phyloP scores from a whole-genome alignment of 1,284 basidiomycete genomes.

The Moniliophthora roreri region DNA sequence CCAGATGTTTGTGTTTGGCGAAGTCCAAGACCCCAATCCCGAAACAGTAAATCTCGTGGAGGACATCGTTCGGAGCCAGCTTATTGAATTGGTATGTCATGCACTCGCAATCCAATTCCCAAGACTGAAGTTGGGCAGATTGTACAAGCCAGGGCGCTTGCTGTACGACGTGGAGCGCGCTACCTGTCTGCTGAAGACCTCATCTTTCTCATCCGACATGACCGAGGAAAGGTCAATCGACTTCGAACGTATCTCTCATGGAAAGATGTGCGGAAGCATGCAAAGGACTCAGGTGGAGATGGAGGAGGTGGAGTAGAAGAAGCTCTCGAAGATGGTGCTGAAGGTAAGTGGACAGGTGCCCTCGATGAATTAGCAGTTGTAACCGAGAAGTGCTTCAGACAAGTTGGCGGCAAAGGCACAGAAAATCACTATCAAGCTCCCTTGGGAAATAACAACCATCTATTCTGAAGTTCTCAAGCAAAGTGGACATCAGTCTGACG shows the following conservation, averaged over 20 bases:
- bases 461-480: conserved; percentile 83
- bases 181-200: conserved; percentile 92
- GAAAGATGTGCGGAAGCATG: conserved; percentile 97
- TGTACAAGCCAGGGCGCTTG: conserved; percentile 84
- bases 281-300: conserved; percentile 84
- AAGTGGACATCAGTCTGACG: conserved; percentile 77
- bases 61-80: conserved; percentile 92
- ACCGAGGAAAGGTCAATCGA: conserved; percentile 92
- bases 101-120: background rate
- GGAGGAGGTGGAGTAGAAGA: conserved; percentile 82
- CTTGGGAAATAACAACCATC: conserved; percentile 94
- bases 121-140: conserved; percentile 52
- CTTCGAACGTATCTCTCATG: conserved; percentile 94
- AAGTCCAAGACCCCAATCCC: conserved; percentile 86
- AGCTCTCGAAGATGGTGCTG: conserved; percentile 73
- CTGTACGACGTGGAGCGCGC: conserved; percentile 80
- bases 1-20: conserved; percentile 96
- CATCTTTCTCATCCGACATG: conserved; percentile 95
- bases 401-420: conserved; percentile 83
- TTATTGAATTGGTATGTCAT: conserved; percentile 82
- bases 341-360: conserved; percentile 42
- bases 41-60: conserved; percentile 93
- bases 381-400: conserved; percentile 42
- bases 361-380: conserved; percentile 4
- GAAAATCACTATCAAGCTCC: conserved; percentile 93